phyloP scores from a whole-genome alignment of 2,329 filamentous ascomycete genomes.

The Fusarium sp. region DNA sequence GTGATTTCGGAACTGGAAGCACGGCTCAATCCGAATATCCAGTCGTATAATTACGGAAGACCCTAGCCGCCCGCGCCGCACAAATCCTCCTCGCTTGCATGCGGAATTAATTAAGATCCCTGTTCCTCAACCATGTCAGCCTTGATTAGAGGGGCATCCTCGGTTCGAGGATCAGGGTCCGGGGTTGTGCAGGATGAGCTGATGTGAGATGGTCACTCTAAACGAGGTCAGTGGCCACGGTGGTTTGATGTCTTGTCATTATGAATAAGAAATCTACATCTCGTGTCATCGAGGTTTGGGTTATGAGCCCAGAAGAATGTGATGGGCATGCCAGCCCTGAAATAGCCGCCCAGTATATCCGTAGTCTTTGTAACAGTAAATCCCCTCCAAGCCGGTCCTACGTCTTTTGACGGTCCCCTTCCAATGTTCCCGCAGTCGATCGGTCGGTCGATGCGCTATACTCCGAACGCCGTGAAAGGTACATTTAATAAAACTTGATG shows the following conservation, averaged over 20 bases:
- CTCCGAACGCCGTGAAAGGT: slow-evolving; percentile 29
- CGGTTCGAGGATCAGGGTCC: neutral
- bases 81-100: neutral
- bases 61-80: neutral
- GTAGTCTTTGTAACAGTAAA: neutral
- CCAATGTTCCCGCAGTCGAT: slow-evolving; percentile 6
- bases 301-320: neutral
- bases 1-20: neutral
- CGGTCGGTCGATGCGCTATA: slow-evolving; percentile 8
- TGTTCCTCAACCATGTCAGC: neutral
- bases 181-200: neutral
- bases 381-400: neutral
- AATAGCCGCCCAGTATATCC: neutral
- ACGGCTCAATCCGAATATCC: neutral
- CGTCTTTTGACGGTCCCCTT: neutral
- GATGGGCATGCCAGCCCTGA: neutral
- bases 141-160: neutral
- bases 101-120: neutral
- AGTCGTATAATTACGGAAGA: neutral
- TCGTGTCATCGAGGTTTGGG: slow-evolving; percentile 27
- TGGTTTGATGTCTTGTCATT: slow-evolving; percentile 22
- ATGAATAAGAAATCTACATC: slow-evolving; percentile 33
- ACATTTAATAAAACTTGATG: slow-evolving; percentile 26
- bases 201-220: neutral
- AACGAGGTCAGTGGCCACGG: neutral